Base-by-base conservation (phyloP, 2,329 filamentous ascomycete species). In the Dactylellina cionopaga region DNA sequence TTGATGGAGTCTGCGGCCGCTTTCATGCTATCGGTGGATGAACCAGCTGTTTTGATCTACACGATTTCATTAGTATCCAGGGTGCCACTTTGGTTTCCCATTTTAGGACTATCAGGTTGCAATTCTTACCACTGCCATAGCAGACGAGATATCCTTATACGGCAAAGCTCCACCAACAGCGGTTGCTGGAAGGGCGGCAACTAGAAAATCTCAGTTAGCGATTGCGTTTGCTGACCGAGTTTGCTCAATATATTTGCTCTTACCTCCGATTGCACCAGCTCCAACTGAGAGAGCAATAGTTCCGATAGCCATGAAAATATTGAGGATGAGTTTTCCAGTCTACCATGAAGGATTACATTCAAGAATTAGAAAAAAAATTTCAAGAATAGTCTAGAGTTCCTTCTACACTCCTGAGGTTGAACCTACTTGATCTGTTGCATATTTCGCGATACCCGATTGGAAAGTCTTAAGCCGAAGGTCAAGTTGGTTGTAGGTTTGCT, bases 401-500 rank as follows among this genome's bases (percentile, higher is more conserved):
- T 1, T 11, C 22, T 29, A 24, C 15, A 19, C 31, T 6, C 13
- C 31, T 35, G 31, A 6, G 31, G 31, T 35, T 35, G 15, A n/a
- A 37, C 43, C 19, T 52, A 71, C 66, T 44, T 71, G 66, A 13
- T 56, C 58, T 15, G 66, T 71, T 3, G 66, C 49, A 39, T 37
- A 71, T 31, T 71, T 35, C n/a, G 58, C 58, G n/a, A 71, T 71
- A 15, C 66, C 66, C 2, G 51, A 58, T 52, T 71, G 58, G 24
- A 58, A 71, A 3, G 66, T 64, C 4, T 33, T 46, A 11, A 71
- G 51, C 11, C 51, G 52, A 13, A 64, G 22, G 1, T 58, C 41
- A 2, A 71, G 43, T 4, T 58, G 37, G 22, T 71, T 64, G 19
- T 64, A 71, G 0, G 66, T 71, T 41, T 41, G 5, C 31, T 49